phyloP scores from a whole-genome alignment of 805 yeast genomes.

The Pichia kluyveri region DNA sequence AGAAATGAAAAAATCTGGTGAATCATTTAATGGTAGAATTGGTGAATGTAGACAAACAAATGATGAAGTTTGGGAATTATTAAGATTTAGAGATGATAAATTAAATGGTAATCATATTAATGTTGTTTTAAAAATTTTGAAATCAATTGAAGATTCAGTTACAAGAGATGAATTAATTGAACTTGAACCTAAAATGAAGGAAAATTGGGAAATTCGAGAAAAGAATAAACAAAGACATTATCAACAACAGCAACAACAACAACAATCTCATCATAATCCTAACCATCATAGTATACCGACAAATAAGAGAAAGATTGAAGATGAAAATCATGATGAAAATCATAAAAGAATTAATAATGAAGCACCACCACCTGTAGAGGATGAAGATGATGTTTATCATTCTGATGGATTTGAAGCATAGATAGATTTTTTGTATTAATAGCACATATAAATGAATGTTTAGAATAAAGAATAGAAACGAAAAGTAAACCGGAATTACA shows the following conservation, averaged over 20 bases:
- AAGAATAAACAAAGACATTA: constrained; percentile 21
- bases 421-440: constrained; percentile 14
- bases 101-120: constrained; percentile 74
- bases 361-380: not conserved
- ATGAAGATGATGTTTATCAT: constrained; percentile 20
- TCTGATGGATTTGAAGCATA: constrained; percentile 30
- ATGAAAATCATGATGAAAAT: not conserved
- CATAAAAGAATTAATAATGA: not conserved
- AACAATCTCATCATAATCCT: not conserved
- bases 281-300: not conserved
- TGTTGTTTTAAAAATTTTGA: constrained; percentile 74
- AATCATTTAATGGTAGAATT: constrained; percentile 83
- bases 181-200: constrained; percentile 46
- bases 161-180: constrained; percentile 63
- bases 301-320: constrained; percentile 5
- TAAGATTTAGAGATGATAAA: constrained; percentile 92
- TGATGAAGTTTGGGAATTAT: constrained; percentile 67
- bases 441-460: no score
- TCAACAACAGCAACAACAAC: constrained; percentile 9
- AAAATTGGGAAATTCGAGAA: constrained; percentile 54
- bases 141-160: constrained; percentile 82
- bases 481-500: no score
- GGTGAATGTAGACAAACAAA: constrained; percentile 72
- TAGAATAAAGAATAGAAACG: no score
- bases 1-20: constrained; percentile 51